These are phyloP conservation scores for Lipomyces starkeyi DNA, from an alignment of 805 yeast species.

Conservation along the genomic window DNA sequence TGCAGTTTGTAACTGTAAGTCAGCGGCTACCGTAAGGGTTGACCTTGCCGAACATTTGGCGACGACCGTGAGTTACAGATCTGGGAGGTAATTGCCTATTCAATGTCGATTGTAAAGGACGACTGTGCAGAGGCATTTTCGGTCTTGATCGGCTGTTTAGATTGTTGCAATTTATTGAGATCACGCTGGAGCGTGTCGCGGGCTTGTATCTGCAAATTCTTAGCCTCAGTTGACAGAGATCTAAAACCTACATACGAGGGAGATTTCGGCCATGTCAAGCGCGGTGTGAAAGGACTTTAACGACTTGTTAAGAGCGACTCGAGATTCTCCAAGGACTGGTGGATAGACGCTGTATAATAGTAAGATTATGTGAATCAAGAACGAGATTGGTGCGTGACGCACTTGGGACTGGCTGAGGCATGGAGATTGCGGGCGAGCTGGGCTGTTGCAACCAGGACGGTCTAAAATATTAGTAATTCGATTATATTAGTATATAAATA, in stretches of 20 bases:
- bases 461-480: neutral
- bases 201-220: constrained; percentile 20
- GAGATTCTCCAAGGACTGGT: constrained; percentile 2
- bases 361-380: neutral
- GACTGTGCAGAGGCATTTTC: neutral
- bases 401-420: constrained; percentile 26
- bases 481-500: neutral
- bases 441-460: constrained; percentile 28
- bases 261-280: constrained; percentile 28
- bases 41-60: too few relatives aligned
- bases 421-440: constrained; percentile 19
- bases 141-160: neutral
- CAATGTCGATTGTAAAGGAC: neutral
- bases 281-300: constrained; percentile 22
- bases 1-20: neutral
- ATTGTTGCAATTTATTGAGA: neutral
- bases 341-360: constrained; percentile 23
- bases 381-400: neutral
- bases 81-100: neutral
- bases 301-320: constrained; percentile 7
- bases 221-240: neutral
- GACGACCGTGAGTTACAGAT: too few relatives aligned
- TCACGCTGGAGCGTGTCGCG: constrained; percentile 26
- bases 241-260: constrained; percentile 14
- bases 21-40: neutral